Base-by-base conservation (phyloP, 768 basidiomycete genomes). In the Rhizopogon vulgaris region DNA sequence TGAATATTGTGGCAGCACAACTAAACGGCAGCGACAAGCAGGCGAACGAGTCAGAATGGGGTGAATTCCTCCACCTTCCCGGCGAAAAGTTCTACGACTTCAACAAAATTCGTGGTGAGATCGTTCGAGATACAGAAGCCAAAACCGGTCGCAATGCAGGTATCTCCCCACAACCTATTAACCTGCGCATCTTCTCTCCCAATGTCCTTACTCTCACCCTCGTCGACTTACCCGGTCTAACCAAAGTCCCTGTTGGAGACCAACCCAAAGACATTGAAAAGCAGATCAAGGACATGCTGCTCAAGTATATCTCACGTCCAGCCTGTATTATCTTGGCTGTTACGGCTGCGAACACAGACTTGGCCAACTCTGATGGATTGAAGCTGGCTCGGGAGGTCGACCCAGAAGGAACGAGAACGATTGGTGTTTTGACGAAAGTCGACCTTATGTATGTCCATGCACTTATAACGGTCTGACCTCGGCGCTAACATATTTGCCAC, bases 101-200 rank as follows among this genome's bases (percentile, higher is more conserved):
- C 73, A 78, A 84, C 70, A 94, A 96, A 78, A 96, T 98, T 66
- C 78, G 95, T 52, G 90, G 87, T 38, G 96, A 99, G 71, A 99
- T 99, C 58, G 80, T 97, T 28, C 84, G 85, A 57, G 96, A 99
- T 69, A 99, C 96, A 1, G 96, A 98, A 66, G 90, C 90, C 53
- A 98, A 98, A 80, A 99, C 96, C 0, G 96, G 96, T 53, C 90
- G 89, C 70, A 99, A 99, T 66, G 94, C 95, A 38, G 95, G 96
- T 53, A 97, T 98, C 63, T 98, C 96, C 2, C 93, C 96, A 12
- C 81, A 85, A 53, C 94, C 96, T 51, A 99, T 98, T 80, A 98
- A 98, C 72, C 75, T 99, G 52, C 91, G 96, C 55, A 89, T 99
- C 69, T 97, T 82, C 75, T 97, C 95, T 1, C 96, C 96, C 25